Evolutionary conservation across 2,329 filamentous ascomycete species (phyloP), one percentile per base, ranked within the genome.

Genomic region (Aureobasidium sp.): DNA sequence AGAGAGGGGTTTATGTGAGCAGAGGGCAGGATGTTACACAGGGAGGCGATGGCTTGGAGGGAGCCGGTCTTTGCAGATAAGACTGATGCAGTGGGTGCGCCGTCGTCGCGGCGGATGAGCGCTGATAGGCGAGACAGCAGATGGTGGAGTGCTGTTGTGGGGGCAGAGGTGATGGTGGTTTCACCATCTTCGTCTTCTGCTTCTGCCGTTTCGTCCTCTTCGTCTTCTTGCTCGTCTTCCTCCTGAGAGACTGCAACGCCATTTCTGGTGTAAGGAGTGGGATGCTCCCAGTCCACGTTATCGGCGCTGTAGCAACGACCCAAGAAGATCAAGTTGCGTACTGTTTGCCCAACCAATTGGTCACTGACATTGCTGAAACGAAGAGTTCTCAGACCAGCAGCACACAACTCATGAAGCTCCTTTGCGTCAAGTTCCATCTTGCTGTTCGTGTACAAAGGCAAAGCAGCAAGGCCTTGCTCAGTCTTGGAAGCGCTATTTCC

Each of bases 281-380:
- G 57, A 4, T 44, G 57, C n/a, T 32, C 6, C 77, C 72, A 84
- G 27, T 68, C 73, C 48, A 80, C 68, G 69, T 79, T 77, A 66
- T 87, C 89, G 37, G 82, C 82, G 15, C 81, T 81, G 63, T 84
- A 83, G 69, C 78, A 86, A 64, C 81, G 84, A 46, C 87, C 90
- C 0, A 99, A 79, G 78, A 96, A 96, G 41, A 93, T 81, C 39
- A 96, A 79, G 66, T 96, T 91, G 66, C 91, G 88, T 4, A 90
- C 85, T 13, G 86, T 86, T 71, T 96, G 90, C 46, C 84, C 81
- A 1, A 89, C 89, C n/a, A 97, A 79, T 10, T 85, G 81, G 69
- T 94, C 87, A 57, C 82, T 83, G 0, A 82, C 80, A 0, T 83
- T 84, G 20, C 51, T 52, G 53, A 64, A 64, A 52, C 84, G 84